Base-by-base conservation (phyloP, 257 asterid genomes). In the Przewalskia tangutica region DNA sequence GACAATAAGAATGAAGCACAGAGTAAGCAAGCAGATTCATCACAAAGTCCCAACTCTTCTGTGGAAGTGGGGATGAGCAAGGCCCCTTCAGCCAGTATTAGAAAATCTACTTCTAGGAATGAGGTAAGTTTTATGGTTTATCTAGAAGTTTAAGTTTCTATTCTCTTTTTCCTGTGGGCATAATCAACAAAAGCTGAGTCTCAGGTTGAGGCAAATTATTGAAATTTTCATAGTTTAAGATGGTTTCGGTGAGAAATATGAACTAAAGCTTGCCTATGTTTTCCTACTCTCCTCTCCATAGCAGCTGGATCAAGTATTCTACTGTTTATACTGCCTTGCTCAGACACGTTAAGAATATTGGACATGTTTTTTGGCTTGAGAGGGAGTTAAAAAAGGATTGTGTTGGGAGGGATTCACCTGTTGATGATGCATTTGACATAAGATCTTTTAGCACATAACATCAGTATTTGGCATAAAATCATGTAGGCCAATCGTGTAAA, bases 31-130 rank as follows among this genome's bases (percentile, higher is more conserved):
- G 65, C 77, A 20, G 91, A 85, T 70, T 68, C 84, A 71, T 81
- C 59, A 42, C 88, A 66, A 73, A 79, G 78, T 84, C 82, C 86
- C 46, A 85, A 84, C 84, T 48, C 84, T 40, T 54, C 76, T 82
- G 88, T 85, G 60, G 64, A 88, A 59, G 65, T 42, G 14, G 83
- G 82, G 81, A 62, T 82, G 42, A 81, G 48, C 83, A 89, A 50
- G 77, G 82, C 84, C 40, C 77, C 81, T 77, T 77, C 84, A 59
- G 77, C 81, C 48, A 78, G 82, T 83, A 85, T 91, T 40, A 88
- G 85, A 84, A 95, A 89, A 87, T 64, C 93, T 55, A 84, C 89
- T 84, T 53, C 92, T 83, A 92, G 84, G 89, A 79, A 82, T 76
- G 98, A 93, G 98, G 99, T 91, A 81, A 20, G 82, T 68, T 77